Evolutionary conservation across 495 filamentous ascomycete genomes (phyloP), one percentile per base, ranked within the genome.

Genomic region (Achaetomiella virescens): DNA sequence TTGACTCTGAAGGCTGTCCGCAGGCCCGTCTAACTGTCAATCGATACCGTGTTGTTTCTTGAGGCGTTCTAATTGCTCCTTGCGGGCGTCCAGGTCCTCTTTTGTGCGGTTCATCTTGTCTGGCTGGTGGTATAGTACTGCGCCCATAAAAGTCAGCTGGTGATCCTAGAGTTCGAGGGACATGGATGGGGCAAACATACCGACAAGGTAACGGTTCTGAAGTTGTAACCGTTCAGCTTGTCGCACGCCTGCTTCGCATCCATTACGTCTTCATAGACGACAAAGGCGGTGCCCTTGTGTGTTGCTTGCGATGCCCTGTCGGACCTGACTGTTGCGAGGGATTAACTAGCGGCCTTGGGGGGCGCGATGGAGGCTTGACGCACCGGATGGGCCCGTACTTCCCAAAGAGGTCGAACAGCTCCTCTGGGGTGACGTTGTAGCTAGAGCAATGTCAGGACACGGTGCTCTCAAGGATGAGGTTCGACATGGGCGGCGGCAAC

Each of bases 161-260:
- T 11, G 24, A 35, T 31, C 27, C n/a, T 12, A 47, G 47, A 24
- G 22, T 3, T 1, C 22, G 31, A 3, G 15, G 17, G 21, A 24
- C 25, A 20, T 9, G 22, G 6, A 27, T 14, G 15, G 11, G 7
- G 17, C 21, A 27, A 48, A 81, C 90, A 43, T 85, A 96, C 91
- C 91, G 68, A 98, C 95, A 65, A 98, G 90, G 75, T 98, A 98
- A 69, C 93, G 90, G 79, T 92, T 95, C 76, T 97, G 95, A 98
- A 98, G 76, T 98, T 98, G 83, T 95, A 98, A 67, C 93, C 93
- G 76, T 98, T 97, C 67, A 98, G 79, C 79, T 97, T 97, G 80
- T 98, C 93, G 78, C 95, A 96, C 64, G 93, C 95, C 73, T 87
- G 83, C 76, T 98, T 98, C 59, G 93, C 92, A 80, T 98, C 93